These are phyloP conservation scores for Aspergillus bridgeri DNA, from an alignment of 495 filamentous ascomycete species.

Conservation along the genomic window DNA sequence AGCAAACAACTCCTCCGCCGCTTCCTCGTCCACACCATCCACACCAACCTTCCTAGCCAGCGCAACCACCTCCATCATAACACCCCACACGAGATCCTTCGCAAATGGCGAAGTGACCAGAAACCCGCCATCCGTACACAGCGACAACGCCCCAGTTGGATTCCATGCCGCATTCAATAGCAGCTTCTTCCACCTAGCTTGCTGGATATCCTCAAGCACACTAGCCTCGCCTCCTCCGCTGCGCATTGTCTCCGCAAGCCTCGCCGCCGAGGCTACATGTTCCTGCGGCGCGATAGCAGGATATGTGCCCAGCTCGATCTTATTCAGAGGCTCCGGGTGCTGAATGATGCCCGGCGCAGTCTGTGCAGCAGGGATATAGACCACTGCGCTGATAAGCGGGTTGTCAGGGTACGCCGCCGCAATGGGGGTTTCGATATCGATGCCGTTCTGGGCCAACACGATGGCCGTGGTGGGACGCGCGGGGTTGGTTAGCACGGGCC, in stretches of 20 bases:
- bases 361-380: slow-evolving; percentile 49
- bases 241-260: slow-evolving; percentile 34
- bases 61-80: slow-evolving; percentile 50
- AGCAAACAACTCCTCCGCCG: slow-evolving; percentile 34
- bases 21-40: slow-evolving; percentile 31
- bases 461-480: slow-evolving; percentile 33
- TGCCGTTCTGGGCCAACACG: slow-evolving; percentile 54
- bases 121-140: slow-evolving; percentile 41
- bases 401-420: slow-evolving; percentile 37
- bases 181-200: slow-evolving; percentile 50
- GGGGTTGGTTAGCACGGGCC: slow-evolving; percentile 32
- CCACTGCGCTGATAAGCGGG: slow-evolving; percentile 45
- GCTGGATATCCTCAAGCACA: slow-evolving; percentile 47
- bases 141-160: slow-evolving; percentile 48
- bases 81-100: slow-evolving; percentile 30
- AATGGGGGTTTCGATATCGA: slow-evolving; percentile 50
- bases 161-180: slow-evolving; percentile 51
- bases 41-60: slow-evolving; percentile 44
- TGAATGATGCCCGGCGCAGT: slow-evolving; percentile 29
- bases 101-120: slow-evolving; percentile 32
- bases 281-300: slow-evolving; percentile 28
- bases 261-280: slow-evolving; percentile 25
- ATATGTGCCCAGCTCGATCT: slow-evolving; percentile 46
- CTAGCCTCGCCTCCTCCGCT: slow-evolving; percentile 35
- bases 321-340: slow-evolving; percentile 27